Evolutionary conservation across 202 grass and related monocot genomes (phyloP).

Genomic region (Cymbopogon flexuosus): DNA sequence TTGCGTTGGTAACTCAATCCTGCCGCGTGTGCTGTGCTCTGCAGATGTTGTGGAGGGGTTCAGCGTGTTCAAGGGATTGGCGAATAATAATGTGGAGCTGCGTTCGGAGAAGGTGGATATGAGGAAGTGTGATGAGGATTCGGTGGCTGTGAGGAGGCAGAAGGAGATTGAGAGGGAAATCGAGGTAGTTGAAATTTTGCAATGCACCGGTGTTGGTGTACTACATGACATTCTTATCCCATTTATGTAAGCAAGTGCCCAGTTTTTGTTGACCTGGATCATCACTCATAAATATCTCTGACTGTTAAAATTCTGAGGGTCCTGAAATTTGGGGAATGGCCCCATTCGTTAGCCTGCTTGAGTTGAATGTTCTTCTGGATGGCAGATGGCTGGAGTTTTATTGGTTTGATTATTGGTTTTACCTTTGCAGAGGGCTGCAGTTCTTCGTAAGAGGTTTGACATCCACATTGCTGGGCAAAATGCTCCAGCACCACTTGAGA

Average conservation of each 20-base stretch:
- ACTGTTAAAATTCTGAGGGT: neutral
- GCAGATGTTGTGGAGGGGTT: slow-evolving; percentile 68
- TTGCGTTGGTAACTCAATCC: neutral
- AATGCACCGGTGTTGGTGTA: neutral
- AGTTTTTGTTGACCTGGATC: neutral
- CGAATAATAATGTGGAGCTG: neutral
- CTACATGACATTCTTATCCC: neutral
- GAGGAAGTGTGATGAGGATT: slow-evolving; percentile 27
- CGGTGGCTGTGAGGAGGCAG: slow-evolving; percentile 28
- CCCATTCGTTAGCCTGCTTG: neutral
- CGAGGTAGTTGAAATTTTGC: slow-evolving; percentile 41
- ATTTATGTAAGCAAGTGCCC: neutral
- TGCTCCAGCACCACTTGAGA: slow-evolving; percentile 68
- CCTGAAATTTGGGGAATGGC: neutral
- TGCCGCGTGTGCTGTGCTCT: neutral
- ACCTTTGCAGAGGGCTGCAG: slow-evolving; percentile 49
- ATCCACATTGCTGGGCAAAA: slow-evolving; percentile 81
- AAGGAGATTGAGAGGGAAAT: slow-evolving; percentile 70
- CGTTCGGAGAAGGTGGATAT: slow-evolving; percentile 5
- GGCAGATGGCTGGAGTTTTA: neutral
- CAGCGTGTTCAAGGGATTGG: slow-evolving; percentile 65
- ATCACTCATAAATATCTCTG: neutral
- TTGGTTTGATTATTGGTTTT: neutral
- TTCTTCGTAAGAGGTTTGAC: slow-evolving; percentile 66
- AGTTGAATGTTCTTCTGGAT: neutral